Conservation (phyloP, 768 basidiomycete genomes). For the Dioszegia aurantiaca region DNA sequence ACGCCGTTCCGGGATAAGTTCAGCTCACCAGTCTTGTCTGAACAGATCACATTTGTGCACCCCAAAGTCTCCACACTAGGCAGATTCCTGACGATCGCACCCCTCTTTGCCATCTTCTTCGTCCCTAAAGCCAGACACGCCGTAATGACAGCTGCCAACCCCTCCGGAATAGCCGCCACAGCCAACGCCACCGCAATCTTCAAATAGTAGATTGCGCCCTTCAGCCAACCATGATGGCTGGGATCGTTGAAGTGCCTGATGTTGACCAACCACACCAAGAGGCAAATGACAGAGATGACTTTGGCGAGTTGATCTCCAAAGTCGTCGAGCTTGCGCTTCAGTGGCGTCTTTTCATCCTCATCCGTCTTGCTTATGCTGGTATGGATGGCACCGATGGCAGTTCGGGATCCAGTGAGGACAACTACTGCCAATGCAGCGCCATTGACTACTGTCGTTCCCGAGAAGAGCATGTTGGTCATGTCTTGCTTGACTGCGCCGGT, state of each 20-base stretch:
- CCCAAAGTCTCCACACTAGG: conserved; percentile 97
- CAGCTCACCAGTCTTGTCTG: conserved; percentile 83
- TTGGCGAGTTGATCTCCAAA: conserved; percentile 97
- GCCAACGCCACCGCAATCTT: conserved; percentile 98
- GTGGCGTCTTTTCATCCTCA: conserved; percentile 94
- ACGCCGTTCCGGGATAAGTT: background rate
- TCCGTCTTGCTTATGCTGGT: conserved; percentile 74
- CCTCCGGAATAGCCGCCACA: conserved; percentile 98
- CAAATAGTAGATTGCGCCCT: conserved; percentile 97
- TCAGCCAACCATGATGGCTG: conserved; percentile 80
- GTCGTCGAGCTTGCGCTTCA: conserved; percentile 96
- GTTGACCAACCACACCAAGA: conserved; percentile 98
- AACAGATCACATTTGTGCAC: conserved; percentile 97
- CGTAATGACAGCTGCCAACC: conserved; percentile 96
- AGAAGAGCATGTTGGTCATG: conserved; percentile 94
- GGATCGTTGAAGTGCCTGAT: conserved; percentile 95
- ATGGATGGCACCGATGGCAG: conserved; percentile 96
- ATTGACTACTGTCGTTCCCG: conserved; percentile 93
- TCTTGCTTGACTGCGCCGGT: conserved; percentile 88
- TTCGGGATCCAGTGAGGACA: conserved; percentile 76
- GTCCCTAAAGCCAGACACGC: conserved; percentile 94
- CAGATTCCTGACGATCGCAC: conserved; percentile 93
- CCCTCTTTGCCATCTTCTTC: conserved; percentile 99
- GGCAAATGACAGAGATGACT: conserved; percentile 93
- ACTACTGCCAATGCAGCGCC: conserved; percentile 85